Evolutionary conservation across 371 early-diverging fungal species (phyloP), one percentile per base, ranked within the genome.

Genomic region (Circinella minor): DNA sequence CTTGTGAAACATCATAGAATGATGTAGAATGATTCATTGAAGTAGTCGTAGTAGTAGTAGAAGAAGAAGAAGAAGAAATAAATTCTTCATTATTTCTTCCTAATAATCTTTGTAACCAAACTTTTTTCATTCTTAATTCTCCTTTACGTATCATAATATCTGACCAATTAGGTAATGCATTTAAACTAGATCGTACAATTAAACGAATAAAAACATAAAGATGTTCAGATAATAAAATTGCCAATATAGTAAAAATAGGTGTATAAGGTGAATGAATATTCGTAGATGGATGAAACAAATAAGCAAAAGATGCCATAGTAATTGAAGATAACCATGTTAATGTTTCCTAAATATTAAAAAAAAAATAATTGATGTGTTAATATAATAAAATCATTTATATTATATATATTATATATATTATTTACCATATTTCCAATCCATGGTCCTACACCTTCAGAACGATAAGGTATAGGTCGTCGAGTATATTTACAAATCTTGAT

Each of bases 401-500:
- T n/a, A n/a, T n/a, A n/a, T n/a, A n/a, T n/a, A n/a, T n/a, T n/a
- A n/a, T n/a, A n/a, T n/a, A n/a, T n/a, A n/a, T n/a, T n/a, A n/a
- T 17, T 69, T 74, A 87, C 86, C 77, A 95, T 74, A 63, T 91
- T 91, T 39, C 85, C 84, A 43, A 93, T 68, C 97, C 97, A 96
- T 38, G 95, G 94, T 38, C 94, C 95, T 70, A 94, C 92, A 54
- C 91, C 87, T 69, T 95, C 95, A 17, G 91, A 90, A 17, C 95
- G 86, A 9, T 73, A 57, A 8, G 97, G 95, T 55, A 90, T 84
- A 3, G 95, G 94, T 20, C 95, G 91, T 68, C 89, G 81, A 11
- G 91, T 89, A 64, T 92, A 89, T 61, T 88, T 87, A 74, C 93
- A 92, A 57, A 96, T 86, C 77, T 96, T 96, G 74, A 92, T 85